phyloP scores from a whole-genome alignment of 176 grass and related monocot genomes.

The Miscanthus lutarioriparius region DNA sequence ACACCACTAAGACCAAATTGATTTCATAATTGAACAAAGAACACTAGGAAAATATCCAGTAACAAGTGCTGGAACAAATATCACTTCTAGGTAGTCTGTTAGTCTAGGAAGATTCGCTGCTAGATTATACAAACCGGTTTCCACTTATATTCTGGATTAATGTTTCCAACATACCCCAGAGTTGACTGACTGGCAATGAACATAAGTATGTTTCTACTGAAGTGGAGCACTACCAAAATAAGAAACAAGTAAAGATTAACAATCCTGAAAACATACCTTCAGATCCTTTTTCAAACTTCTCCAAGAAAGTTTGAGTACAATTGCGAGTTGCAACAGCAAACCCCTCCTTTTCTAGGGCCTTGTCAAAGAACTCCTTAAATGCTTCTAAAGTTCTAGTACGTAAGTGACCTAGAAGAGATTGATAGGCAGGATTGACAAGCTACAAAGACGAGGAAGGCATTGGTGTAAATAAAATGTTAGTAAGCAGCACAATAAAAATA shows the following conservation, averaged over 20 bases:
- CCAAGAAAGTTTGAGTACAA: conserved; percentile 58
- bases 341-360: conserved; percentile 70
- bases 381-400: conserved; percentile 69
- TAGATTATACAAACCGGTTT: conserved; percentile 9
- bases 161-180: background rate
- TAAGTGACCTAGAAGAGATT: conserved; percentile 84
- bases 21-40: background rate
- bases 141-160: conserved; percentile 10
- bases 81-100: background rate
- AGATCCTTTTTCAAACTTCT: conserved; percentile 82
- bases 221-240: conserved; percentile 4
- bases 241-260: conserved; percentile 5
- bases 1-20: background rate
- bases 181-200: background rate
- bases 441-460: conserved; percentile 35
- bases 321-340: conserved; percentile 70
- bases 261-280: conserved; percentile 65
- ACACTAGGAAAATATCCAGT: background rate
- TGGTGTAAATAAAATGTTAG: conserved; percentile 6
- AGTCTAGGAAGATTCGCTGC: background rate
- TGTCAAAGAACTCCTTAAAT: conserved; percentile 85
- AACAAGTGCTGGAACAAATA: background rate
- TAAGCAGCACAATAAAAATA: background rate
- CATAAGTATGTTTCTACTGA: conserved; percentile 7
- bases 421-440: conserved; percentile 93